A percentile compares a stretch with the other conserved stretches of the same genome.
phyloP scores from a whole-genome alignment of 192 early-diverging fungal genomes.

The Coemansia sp. region DNA sequence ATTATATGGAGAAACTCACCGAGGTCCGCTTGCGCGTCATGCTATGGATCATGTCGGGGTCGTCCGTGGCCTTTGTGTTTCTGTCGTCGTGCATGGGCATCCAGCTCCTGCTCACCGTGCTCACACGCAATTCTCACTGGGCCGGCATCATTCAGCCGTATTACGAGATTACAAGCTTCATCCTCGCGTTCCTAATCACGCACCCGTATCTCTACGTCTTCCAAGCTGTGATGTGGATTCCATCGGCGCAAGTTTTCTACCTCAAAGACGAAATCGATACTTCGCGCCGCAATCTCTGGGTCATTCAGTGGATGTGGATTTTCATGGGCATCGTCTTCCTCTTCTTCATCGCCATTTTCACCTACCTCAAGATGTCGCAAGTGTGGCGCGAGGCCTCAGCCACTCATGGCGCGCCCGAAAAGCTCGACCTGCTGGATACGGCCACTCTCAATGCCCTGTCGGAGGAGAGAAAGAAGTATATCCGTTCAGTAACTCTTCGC shows the following conservation, averaged over 20 bases:
- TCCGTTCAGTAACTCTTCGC: conserved; percentile 22
- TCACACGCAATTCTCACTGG: conserved; percentile 11
- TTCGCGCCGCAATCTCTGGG: conserved; percentile 27
- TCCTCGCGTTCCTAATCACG: conserved; percentile 37
- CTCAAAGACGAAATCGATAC: conserved; percentile 10
- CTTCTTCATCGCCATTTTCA: conserved; percentile 7
- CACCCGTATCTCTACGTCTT: conserved; percentile 42
- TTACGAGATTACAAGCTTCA: conserved; percentile 26
- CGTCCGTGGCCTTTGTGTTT: conserved; percentile 25
- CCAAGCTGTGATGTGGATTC: conserved; percentile 25
- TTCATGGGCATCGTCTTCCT: conserved; percentile 16
- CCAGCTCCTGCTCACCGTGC: conserved; percentile 28
- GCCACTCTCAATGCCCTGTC: conserved; percentile 4
- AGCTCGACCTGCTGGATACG: conserved; percentile 17
- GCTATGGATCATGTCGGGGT: conserved; percentile 40
- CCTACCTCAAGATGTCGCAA: conserved; percentile 13
- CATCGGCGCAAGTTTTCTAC: conserved; percentile 28
- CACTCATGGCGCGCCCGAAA: conserved; percentile 9
- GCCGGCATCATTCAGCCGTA: conserved; percentile 16
- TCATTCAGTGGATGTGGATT: conserved; percentile 42
- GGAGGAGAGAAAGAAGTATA: conserved; percentile 8
- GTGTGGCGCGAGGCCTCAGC: conserved; percentile 3
- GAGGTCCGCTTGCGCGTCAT: conserved; percentile 35
- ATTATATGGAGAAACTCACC: conserved; percentile 25
- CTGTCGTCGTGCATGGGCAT: conserved; percentile 32